Evolutionary conservation across 169 alveolate species (phyloP).

Genomic region (Amoebophrya sp.): DNA sequence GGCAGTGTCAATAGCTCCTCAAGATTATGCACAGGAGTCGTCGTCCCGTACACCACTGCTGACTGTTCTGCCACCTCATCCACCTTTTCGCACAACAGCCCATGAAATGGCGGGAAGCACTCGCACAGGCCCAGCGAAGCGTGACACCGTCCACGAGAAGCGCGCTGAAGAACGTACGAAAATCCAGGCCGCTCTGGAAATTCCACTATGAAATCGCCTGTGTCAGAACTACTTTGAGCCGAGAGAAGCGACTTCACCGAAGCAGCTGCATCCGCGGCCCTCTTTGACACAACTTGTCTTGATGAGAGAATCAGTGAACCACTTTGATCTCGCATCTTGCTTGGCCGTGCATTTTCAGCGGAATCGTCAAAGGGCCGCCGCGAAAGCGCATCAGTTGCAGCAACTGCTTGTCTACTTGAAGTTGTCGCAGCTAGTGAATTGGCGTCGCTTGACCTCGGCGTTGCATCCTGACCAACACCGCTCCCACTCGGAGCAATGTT

Average conservation of each 20-base stretch:
- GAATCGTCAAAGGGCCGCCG: too few species aligned
- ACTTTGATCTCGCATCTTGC: too few species aligned
- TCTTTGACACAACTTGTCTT: too few species aligned
- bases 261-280: neutral
- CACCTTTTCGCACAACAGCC: neutral
- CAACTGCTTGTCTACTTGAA: too few species aligned
- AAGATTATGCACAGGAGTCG: neutral
- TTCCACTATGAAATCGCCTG: neutral
- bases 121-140: neutral
- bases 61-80: neutral
- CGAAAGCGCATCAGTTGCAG: neutral
- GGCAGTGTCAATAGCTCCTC: neutral
- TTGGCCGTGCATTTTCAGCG: too few species aligned
- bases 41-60: neutral
- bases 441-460: neutral
- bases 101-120: neutral
- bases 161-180: neutral
- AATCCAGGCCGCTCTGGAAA: constrained; percentile 17
- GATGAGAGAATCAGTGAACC: too few species aligned
- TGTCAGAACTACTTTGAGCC: neutral
- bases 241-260: neutral
- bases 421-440: too few species aligned
- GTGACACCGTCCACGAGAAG: neutral
- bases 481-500: too few species aligned
- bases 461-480: neutral